These are phyloP conservation scores for Comarum palustre DNA, from an alignment of 306 rosid genomes.

Conservation along the genomic window DNA sequence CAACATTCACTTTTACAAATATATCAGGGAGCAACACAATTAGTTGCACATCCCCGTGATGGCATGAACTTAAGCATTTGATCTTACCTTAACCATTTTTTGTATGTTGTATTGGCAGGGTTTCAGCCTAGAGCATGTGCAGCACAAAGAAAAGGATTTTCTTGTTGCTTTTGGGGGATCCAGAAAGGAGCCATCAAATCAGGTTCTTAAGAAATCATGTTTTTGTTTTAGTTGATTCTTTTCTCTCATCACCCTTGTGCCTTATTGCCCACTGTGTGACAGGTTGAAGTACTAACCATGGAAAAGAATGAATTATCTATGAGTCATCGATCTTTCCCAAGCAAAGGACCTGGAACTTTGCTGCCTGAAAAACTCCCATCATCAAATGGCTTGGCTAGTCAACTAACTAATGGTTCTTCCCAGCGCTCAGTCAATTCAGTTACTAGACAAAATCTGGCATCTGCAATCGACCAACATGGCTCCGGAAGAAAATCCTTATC, in stretches of 20 bases:
- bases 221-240: slow-evolving; percentile 14
- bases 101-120: slow-evolving; percentile 46
- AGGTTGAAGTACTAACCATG: slow-evolving; percentile 79
- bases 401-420: slow-evolving; percentile 54
- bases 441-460: slow-evolving; percentile 69
- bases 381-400: slow-evolving; percentile 49
- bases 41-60: neutral
- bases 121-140: slow-evolving; percentile 78
- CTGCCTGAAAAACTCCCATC: slow-evolving; percentile 51
- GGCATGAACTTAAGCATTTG: slow-evolving; percentile 13
- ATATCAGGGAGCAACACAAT: neutral
- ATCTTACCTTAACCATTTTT: slow-evolving; percentile 15
- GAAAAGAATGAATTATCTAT: slow-evolving; percentile 56
- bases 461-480: slow-evolving; percentile 71
- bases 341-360: slow-evolving; percentile 48
- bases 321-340: slow-evolving; percentile 48
- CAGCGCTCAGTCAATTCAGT: slow-evolving; percentile 59
- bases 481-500: slow-evolving; percentile 91
- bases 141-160: slow-evolving; percentile 84
- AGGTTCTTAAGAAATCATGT: slow-evolving; percentile 42
- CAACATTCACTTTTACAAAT: slow-evolving; percentile 12
- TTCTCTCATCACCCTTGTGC: slow-evolving; percentile 1
- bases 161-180: slow-evolving; percentile 95
- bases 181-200: slow-evolving; percentile 85
- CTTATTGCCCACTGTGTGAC: slow-evolving; percentile 13